A percentile compares a stretch with the other conserved stretches of the same genome.
Conservation (phyloP, 2,329 filamentous ascomycete genomes). For the Zopfia rhizophila region DNA sequence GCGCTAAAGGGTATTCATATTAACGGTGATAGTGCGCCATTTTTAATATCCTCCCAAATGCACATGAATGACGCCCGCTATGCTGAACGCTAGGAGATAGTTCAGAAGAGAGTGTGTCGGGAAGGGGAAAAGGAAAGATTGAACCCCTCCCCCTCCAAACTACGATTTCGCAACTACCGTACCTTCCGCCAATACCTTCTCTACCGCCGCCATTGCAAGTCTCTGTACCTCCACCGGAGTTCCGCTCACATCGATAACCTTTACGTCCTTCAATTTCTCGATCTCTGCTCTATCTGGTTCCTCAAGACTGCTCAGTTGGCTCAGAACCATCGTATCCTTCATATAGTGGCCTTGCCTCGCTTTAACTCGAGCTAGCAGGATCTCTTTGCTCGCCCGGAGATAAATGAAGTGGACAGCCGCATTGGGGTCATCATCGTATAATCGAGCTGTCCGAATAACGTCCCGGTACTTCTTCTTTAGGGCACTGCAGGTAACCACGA, state of each 20-base stretch:
- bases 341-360: conserved; percentile 88
- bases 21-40: conserved; percentile 35
- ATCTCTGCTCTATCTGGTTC: conserved; percentile 76
- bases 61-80: conserved; percentile 24
- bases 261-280: conserved; percentile 55
- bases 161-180: conserved; percentile 4
- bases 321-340: conserved; percentile 94
- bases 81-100: conserved; percentile 30
- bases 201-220: conserved; percentile 52
- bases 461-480: conserved; percentile 98
- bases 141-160: neutral
- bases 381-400: conserved; percentile 79
- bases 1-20: conserved; percentile 32
- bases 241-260: conserved; percentile 59
- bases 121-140: conserved; percentile 7
- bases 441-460: conserved; percentile 61
- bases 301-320: conserved; percentile 90
- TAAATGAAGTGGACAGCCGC: conserved; percentile 86
- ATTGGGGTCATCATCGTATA: conserved; percentile 56
- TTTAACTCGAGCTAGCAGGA: conserved; percentile 79
- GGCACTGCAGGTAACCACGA: conserved; percentile 96
- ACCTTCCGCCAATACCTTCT: conserved; percentile 43
- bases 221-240: conserved; percentile 52
- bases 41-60: conserved; percentile 21
- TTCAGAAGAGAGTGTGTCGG: neutral